Base-by-base conservation (phyloP, 2,329 filamentous ascomycete genomes). In the Hymenoscyphus salicellus region DNA sequence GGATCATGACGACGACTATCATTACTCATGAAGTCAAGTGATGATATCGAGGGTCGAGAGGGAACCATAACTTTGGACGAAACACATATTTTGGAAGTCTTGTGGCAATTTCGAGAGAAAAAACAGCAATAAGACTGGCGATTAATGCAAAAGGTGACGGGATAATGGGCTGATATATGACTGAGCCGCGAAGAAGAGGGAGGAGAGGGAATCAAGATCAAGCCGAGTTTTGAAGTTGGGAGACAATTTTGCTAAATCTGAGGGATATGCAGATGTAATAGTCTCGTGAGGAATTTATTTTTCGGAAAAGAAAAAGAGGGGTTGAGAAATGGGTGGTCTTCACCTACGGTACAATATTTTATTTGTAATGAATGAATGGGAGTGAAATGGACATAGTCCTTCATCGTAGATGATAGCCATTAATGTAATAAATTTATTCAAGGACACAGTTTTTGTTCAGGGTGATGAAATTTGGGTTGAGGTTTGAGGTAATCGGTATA, bases 1-100 rank as follows among this genome's bases (percentile, higher is more conserved):
- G 63, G 4, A 65, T 65, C 28, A 58, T 32, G 23, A 49, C 23
- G 30, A 62, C 60, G 16, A 65, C 63, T 11, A 58, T 56, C 17
- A 57, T 59, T 26, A 65, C 55, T 17, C 49, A 55, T 33, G 41
- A 62, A 11, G 41, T 32, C 6, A 56, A 10, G 16, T 33, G 55
- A 32, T 57, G 46, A 57, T 30, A 30, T 30, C 6, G 28, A 30
- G 28, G 28, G 6, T 5, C 16, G 5, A 11, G 36, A 32, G 14
- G 6, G n/a, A 17, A 32, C 32, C 38, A 14, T 3, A 23, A 14
- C 2, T 16, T 23, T 11, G 20, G 14, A 26, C 46, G 20, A 26
- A 16, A 52, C 0, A 20, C 46, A 28, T 3, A 26, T 52, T 52
- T 52, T 52, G 46, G 46, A 52, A 26, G 46, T 26, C 20, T 14